A percentile compares a stretch with the other conserved stretches of the same genome.
These are phyloP conservation scores for Calophaca sinica DNA, from an alignment of 306 rosid species.

Conservation along the genomic window DNA sequence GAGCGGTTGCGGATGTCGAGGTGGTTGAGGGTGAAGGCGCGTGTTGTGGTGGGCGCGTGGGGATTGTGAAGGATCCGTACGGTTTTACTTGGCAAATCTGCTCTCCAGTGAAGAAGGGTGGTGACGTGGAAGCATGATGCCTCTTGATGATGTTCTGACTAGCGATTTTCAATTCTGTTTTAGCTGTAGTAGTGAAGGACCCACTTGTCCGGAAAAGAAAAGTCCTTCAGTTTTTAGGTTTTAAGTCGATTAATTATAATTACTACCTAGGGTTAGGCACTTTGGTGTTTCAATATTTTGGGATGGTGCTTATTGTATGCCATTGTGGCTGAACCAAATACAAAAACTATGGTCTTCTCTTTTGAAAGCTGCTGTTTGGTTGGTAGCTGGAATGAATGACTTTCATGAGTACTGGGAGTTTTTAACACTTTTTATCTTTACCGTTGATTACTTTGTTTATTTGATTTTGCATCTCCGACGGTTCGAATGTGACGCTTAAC, in stretches of 20 bases:
- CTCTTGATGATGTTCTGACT: neutral
- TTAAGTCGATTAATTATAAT: neutral
- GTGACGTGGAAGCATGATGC: conserved; percentile 36
- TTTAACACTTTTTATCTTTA: too few relatives aligned
- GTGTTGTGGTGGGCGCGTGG: conserved; percentile 63
- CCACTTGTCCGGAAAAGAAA: neutral
- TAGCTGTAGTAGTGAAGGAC: neutral
- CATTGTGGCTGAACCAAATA: too few relatives aligned
- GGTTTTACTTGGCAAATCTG: conserved; percentile 67
- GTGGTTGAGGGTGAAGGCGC: conserved; percentile 63
- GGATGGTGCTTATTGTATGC: neutral
- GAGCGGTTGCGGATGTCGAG: conserved; percentile 60
- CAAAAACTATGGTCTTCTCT: too few relatives aligned
- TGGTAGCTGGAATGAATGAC: too few relatives aligned
- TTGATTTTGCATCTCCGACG: too few relatives aligned
- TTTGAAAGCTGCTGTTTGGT: too few relatives aligned
- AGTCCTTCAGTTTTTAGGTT: too few relatives aligned
- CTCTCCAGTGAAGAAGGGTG: conserved; percentile 41
- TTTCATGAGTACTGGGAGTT: too few relatives aligned
- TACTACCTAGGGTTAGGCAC: neutral
- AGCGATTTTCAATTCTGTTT: neutral
- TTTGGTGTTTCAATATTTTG: neutral
- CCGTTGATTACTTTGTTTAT: too few relatives aligned
- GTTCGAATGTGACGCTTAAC: too few relatives aligned
- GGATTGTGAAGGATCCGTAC: conserved; percentile 74